Percentiles rank a stretch among this genome's conserved stretches.
Conservation (phyloP, 2,329 filamentous ascomycete species). For the Epichloe gansuensis region DNA sequence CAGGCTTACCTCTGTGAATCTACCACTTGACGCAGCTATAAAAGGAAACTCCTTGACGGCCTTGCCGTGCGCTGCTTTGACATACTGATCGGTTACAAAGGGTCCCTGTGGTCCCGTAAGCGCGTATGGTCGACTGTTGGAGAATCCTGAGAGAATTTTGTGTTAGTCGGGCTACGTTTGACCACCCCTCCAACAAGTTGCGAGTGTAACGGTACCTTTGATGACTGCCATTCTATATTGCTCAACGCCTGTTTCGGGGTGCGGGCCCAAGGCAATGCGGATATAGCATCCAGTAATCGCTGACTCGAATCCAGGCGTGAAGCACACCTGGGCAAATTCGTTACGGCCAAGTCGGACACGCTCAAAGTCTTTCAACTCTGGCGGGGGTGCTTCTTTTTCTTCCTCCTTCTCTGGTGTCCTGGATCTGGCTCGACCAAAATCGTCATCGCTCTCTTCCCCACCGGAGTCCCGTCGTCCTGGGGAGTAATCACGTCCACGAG, state of each 20-base stretch:
- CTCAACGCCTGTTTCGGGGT: constrained; percentile 57
- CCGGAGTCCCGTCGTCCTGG: constrained; percentile 20
- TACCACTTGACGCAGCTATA: constrained; percentile 73
- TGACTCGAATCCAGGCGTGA: constrained; percentile 79
- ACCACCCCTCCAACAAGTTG: neutral
- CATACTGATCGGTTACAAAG: constrained; percentile 78
- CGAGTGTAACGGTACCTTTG: constrained; percentile 47
- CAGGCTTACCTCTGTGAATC: constrained; percentile 61
- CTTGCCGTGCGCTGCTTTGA: constrained; percentile 69
- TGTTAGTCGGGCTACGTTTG: neutral
- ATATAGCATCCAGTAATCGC: constrained; percentile 74
- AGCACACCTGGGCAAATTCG: constrained; percentile 83
- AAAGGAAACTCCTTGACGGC: constrained; percentile 79
- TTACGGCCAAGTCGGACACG: constrained; percentile 70
- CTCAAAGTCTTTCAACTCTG: constrained; percentile 70
- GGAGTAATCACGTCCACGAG: constrained; percentile 44
- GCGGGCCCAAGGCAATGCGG: constrained; percentile 69
- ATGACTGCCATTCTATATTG: constrained; percentile 83
- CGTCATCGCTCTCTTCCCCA: constrained; percentile 64
- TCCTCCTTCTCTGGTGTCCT: constrained; percentile 48
- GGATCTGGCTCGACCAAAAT: constrained; percentile 52
- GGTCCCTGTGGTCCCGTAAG: constrained; percentile 65
- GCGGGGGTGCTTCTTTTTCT: constrained; percentile 55
- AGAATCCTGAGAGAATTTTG: constrained; percentile 45
- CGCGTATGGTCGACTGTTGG: constrained; percentile 68